phyloP scores from a whole-genome alignment of 768 basidiomycete genomes.

The Pisolithus sp. region DNA sequence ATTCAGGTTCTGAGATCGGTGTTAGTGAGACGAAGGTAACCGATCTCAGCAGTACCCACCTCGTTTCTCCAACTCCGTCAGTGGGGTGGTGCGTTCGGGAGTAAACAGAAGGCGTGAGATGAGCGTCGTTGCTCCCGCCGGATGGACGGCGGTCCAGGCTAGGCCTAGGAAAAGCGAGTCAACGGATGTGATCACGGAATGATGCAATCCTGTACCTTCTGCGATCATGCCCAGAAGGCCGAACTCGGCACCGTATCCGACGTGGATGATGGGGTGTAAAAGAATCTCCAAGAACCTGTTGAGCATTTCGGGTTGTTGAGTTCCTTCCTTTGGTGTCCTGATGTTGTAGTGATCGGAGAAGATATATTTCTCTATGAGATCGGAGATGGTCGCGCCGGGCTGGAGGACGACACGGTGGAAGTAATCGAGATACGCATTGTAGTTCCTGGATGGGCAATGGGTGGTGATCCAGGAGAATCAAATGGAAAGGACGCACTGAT shows the following conservation, averaged over 20 bases:
- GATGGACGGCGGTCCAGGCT: slow-evolving; percentile 50
- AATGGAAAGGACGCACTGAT: slow-evolving; percentile 18
- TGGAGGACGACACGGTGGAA: slow-evolving; percentile 25
- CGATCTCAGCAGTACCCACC: slow-evolving; percentile 2
- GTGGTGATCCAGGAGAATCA: neutral
- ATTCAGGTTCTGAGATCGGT: slow-evolving; percentile 12
- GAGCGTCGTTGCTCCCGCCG: slow-evolving; percentile 28
- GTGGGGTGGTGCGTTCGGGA: slow-evolving; percentile 14
- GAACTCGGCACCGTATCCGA: slow-evolving; percentile 61
- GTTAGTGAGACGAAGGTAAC: neutral
- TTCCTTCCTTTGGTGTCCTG: slow-evolving; percentile 18
- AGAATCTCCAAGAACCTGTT: slow-evolving; percentile 53
- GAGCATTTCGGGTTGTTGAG: slow-evolving; percentile 49
- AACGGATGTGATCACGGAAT: neutral
- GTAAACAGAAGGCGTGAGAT: slow-evolving; percentile 29
- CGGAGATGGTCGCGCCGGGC: slow-evolving; percentile 23
- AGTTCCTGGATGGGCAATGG: slow-evolving; percentile 13
- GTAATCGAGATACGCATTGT: slow-evolving; percentile 29
- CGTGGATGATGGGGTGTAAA: slow-evolving; percentile 61
- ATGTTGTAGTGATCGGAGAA: slow-evolving; percentile 50
- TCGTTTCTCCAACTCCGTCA: slow-evolving; percentile 16
- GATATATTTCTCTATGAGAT: slow-evolving; percentile 53
- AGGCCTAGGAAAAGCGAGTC: slow-evolving; percentile 36
- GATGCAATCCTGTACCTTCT: slow-evolving; percentile 41
- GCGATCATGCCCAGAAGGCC: slow-evolving; percentile 53